Percentiles rank a stretch among this genome's conserved stretches.
phyloP scores from a whole-genome alignment of 345 rosid genomes.

The Boechera stricta region DNA sequence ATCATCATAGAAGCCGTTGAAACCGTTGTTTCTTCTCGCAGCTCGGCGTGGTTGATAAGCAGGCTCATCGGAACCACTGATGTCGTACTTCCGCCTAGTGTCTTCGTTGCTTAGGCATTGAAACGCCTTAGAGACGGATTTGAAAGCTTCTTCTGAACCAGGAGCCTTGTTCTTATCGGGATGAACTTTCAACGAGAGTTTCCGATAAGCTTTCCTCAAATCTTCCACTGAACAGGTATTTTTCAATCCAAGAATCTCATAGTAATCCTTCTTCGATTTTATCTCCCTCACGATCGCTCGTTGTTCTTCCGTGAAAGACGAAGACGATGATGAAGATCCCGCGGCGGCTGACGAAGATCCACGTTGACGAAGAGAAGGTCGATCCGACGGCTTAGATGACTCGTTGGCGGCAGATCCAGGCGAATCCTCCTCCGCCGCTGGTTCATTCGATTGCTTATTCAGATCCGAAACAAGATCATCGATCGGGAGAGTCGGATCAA shows the following conservation, averaged over 20 bases:
- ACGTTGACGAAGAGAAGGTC: conserved; percentile 69
- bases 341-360: conserved; percentile 30
- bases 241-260: conserved; percentile 77
- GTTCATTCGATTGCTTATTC: conserved; percentile 42
- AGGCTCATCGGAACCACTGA: conserved; percentile 81
- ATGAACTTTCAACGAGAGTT: conserved; percentile 87
- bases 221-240: conserved; percentile 75
- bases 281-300: conserved; percentile 69
- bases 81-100: conserved; percentile 67
- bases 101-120: conserved; percentile 86
- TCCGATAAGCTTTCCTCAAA: conserved; percentile 79
- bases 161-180: conserved; percentile 97
- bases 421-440: conserved; percentile 26
- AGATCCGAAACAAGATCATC: conserved; percentile 64
- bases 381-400: conserved; percentile 50
- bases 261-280: conserved; percentile 81
- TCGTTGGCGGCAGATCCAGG: conserved; percentile 41
- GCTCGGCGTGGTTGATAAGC: conserved; percentile 56
- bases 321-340: conserved; percentile 38
- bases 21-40: conserved; percentile 51
- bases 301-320: conserved; percentile 69
- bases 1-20: conserved; percentile 57
- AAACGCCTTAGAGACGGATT: conserved; percentile 84
- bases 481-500: conserved; percentile 72
- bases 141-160: conserved; percentile 92